These are phyloP conservation scores for Penicillium canescens DNA, from an alignment of 495 filamentous ascomycete species.

Conservation along the genomic window DNA sequence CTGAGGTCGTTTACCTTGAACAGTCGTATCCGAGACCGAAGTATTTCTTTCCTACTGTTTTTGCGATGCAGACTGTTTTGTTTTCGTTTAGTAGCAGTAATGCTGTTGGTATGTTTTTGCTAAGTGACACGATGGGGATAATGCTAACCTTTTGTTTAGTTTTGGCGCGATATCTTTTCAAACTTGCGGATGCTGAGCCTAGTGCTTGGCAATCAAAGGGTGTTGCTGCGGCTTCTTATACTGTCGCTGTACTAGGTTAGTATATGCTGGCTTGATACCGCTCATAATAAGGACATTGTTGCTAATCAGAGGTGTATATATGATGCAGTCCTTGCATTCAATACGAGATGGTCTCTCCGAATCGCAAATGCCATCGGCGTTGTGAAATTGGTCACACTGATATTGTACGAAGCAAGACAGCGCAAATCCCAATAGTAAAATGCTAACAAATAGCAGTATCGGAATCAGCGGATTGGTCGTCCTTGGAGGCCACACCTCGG, in stretches of 20 bases:
- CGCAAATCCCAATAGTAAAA: slow-evolving; percentile 1
- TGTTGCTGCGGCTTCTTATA: slow-evolving; percentile 61
- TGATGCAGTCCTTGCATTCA: slow-evolving; percentile 46
- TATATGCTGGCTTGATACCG: background rate
- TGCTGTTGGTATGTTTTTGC: slow-evolving; percentile 37
- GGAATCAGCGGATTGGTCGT: slow-evolving; percentile 61
- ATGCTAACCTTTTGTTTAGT: slow-evolving; percentile 21
- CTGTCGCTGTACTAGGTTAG: slow-evolving; percentile 48
- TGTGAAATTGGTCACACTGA: slow-evolving; percentile 55
- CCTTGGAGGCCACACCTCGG: slow-evolving; percentile 56
- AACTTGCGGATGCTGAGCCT: slow-evolving; percentile 43
- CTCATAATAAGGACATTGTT: background rate
- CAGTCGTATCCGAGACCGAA: slow-evolving; percentile 62
- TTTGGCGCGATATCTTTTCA: slow-evolving; percentile 57
- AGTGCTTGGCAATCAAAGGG: slow-evolving; percentile 63
- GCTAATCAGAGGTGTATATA: background rate
- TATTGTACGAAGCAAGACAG: slow-evolving; percentile 42
- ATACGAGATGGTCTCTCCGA: slow-evolving; percentile 54
- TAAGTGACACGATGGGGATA: too few species aligned
- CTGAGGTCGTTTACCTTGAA: slow-evolving; percentile 67
- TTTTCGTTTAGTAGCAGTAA: slow-evolving; percentile 66
- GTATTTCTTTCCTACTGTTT: slow-evolving; percentile 61
- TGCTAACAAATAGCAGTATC: slow-evolving; percentile 30
- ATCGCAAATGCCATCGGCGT: slow-evolving; percentile 56
- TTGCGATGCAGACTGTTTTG: slow-evolving; percentile 58